Conservation (phyloP, 1,284 basidiomycete species). For the Ceraceosorus guamensis region DNA sequence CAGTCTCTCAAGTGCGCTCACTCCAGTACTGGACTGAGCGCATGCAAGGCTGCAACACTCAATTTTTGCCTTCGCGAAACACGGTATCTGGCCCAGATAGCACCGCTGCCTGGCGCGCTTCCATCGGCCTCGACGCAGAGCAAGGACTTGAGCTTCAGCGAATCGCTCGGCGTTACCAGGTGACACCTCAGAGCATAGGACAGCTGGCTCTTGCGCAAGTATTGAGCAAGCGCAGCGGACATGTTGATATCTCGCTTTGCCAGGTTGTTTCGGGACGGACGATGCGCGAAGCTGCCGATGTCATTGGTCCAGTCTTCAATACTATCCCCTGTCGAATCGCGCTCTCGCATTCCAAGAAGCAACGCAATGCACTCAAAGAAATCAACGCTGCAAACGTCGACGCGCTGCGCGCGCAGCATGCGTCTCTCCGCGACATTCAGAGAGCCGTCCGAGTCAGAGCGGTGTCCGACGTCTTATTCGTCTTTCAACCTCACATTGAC, state of each 20-base stretch:
- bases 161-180: background rate
- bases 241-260: conserved; percentile 36
- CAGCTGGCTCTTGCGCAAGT: conserved; percentile 14
- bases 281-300: conserved; percentile 16
- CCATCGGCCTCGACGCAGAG: background rate
- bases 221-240: conserved; percentile 8
- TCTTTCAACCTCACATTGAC: background rate
- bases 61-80: background rate
- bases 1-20: background rate
- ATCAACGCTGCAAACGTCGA: background rate
- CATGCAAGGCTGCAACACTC: background rate
- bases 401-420: background rate
- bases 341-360: background rate
- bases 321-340: conserved; percentile 29
- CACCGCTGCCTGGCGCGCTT: background rate
- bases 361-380: background rate
- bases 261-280: conserved; percentile 26
- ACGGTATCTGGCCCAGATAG: background rate
- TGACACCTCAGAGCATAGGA: conserved; percentile 5
- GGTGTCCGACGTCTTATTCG: background rate
- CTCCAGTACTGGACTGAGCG: background rate
- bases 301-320: conserved; percentile 41
- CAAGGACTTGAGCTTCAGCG: background rate
- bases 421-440: background rate
- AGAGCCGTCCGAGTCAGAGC: background rate